Percentiles rank a stretch among this genome's conserved stretches.
These are phyloP conservation scores for Meyerozyma sp. DNA, from an alignment of 1,139 yeast species.

Conservation along the genomic window DNA sequence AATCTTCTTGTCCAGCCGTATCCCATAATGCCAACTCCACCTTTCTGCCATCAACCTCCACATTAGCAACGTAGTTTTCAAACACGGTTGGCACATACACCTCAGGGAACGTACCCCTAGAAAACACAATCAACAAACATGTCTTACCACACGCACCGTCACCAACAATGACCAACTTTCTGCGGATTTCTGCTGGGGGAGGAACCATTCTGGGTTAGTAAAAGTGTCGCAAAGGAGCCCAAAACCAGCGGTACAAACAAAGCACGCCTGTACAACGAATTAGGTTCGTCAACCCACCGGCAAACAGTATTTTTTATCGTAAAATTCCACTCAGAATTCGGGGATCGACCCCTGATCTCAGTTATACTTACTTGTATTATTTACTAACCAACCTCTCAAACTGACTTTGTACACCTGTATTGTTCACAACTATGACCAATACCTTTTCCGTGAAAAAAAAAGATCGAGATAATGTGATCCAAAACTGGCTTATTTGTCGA, in stretches of 20 bases:
- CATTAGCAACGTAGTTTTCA: constrained; percentile 92
- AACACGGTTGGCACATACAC: constrained; percentile 94
- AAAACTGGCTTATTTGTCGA: constrained; percentile 1
- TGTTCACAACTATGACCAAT: background rate
- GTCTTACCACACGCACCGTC: constrained; percentile 89
- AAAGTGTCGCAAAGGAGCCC: background rate
- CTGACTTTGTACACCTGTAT: background rate
- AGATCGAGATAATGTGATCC: background rate
- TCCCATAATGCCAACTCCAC: constrained; percentile 95
- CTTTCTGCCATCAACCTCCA: constrained; percentile 89
- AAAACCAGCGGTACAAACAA: background rate
- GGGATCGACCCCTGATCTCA: background rate
- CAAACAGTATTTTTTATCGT: too few species aligned
- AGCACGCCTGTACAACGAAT: background rate
- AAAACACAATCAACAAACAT: constrained; percentile 77
- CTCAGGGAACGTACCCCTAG: constrained; percentile 94
- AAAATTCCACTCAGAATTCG: background rate
- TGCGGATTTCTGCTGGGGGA: constrained; percentile 63
- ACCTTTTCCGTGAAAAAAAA: background rate
- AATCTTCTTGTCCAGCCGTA: constrained; percentile 98
- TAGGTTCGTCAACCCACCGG: too few species aligned
- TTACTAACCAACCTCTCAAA: background rate
- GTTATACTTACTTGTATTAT: background rate
- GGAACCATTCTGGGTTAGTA: constrained; percentile 34
- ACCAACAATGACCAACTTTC: constrained; percentile 81